These are phyloP conservation scores for Kazachstania kunashirensis DNA, from an alignment of 805 yeast species.

Conservation along the genomic window DNA sequence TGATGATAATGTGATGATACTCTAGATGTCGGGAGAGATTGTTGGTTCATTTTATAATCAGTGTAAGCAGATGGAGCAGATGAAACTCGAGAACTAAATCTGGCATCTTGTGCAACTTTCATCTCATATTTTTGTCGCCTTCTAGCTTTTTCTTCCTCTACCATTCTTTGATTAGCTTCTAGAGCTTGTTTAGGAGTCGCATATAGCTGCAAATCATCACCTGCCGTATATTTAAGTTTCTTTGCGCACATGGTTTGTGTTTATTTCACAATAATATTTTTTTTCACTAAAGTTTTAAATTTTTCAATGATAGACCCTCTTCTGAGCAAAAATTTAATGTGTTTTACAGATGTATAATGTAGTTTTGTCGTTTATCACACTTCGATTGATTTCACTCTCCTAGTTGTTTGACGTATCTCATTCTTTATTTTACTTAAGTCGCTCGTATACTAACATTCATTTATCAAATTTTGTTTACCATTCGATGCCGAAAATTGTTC, in stretches of 20 bases:
- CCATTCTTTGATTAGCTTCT: constrained; percentile 20
- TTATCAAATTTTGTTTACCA: too few species aligned
- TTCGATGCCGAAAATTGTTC: too few species aligned
- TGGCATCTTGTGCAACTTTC: constrained; percentile 6
- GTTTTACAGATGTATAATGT: too few species aligned
- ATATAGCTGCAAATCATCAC: constrained; percentile 28
- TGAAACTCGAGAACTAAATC: constrained; percentile 12
- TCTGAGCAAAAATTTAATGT: too few species aligned
- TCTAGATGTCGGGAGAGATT: neutral
- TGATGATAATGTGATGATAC: neutral
- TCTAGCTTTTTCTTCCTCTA: constrained; percentile 20
- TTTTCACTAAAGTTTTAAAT: too few species aligned
- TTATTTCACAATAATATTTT: too few species aligned
- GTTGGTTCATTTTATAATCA: neutral
- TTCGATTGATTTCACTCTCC: too few species aligned
- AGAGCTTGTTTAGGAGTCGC: constrained; percentile 32
- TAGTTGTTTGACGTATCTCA: too few species aligned
- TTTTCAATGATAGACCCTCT: too few species aligned
- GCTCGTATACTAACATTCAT: too few species aligned
- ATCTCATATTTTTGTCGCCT: constrained; percentile 16
- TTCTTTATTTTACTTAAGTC: too few species aligned
- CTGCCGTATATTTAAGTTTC: constrained; percentile 27
- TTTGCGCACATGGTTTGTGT: constrained; percentile 23
- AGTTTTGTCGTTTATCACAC: too few species aligned
- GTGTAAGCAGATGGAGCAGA: constrained; percentile 11